Evolutionary conservation across 2,329 filamentous ascomycete species (phyloP).

Genomic region (Colletotrichum brevisporum): DNA sequence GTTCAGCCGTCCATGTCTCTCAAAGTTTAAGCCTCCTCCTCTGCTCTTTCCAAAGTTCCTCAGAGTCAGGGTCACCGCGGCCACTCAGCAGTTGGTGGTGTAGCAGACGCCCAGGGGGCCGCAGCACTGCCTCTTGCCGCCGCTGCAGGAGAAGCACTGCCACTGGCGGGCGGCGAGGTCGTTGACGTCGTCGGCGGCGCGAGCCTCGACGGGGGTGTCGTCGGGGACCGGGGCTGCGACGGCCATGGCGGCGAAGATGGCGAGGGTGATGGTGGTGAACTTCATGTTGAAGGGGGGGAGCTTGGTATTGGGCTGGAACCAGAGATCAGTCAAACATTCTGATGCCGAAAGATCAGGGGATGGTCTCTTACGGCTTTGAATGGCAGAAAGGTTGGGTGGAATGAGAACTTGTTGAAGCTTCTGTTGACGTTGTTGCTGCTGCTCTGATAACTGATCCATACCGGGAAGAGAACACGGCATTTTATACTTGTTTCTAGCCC

Average conservation of each 20-base stretch:
- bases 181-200: neutral
- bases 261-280: neutral
- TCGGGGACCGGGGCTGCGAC: neutral
- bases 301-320: neutral
- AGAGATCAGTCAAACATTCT: neutral
- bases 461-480: no score
- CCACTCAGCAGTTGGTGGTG: neutral
- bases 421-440: no score
- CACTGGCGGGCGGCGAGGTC: neutral
- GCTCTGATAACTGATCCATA: no score
- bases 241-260: neutral
- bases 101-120: neutral
- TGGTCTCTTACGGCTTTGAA: neutral
- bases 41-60: neutral
- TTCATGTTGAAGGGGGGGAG: neutral
- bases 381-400: no score
- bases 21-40: no score
- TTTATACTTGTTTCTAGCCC: no score
- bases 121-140: neutral
- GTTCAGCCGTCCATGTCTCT: neutral
- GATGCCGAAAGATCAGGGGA: neutral
- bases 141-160: conserved; percentile 1
- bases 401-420: no score
- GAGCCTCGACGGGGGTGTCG: neutral
- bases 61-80: neutral